A percentile compares a stretch with the other conserved stretches of the same genome.
Conservation (phyloP, 2,329 filamentous ascomycete species). For the Microdochium trichocladiopsis region DNA sequence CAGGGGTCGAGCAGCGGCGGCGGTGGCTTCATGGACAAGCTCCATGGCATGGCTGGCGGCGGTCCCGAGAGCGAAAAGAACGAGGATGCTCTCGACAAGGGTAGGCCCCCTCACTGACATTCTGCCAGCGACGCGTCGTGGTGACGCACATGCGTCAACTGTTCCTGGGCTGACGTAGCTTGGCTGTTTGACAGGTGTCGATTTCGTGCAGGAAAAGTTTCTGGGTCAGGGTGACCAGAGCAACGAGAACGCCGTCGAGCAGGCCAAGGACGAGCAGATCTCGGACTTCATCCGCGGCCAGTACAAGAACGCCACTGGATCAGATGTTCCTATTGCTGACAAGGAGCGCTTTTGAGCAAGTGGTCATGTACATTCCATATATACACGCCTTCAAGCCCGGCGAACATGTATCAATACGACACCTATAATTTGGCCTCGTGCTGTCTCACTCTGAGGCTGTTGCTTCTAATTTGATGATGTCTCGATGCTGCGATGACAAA, state of each 20-base stretch:
- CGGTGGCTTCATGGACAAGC: constrained; percentile 58
- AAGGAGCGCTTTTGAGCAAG: constrained; percentile 41
- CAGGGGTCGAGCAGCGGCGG: constrained; percentile 33
- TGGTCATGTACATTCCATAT: no score
- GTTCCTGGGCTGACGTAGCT: constrained; percentile 2
- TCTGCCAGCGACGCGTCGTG: not conserved
- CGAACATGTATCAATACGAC: no score
- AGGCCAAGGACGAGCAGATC: constrained; percentile 78
- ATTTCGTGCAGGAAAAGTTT: constrained; percentile 71
- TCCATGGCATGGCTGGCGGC: constrained; percentile 67
- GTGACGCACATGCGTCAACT: not conserved
- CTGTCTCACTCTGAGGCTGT: no score
- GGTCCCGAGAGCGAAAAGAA: constrained; percentile 72
- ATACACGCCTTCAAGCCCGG: no score
- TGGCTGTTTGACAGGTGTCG: constrained; percentile 51
- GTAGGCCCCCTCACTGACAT: constrained; percentile 28
- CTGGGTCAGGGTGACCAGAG: constrained; percentile 63
- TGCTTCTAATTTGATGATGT: no score
- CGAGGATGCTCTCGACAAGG: constrained; percentile 77
- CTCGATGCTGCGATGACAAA: no score
- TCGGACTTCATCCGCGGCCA: constrained; percentile 62
- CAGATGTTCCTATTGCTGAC: constrained; percentile 63
- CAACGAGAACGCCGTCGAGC: constrained; percentile 68
- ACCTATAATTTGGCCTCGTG: no score
- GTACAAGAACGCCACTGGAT: constrained; percentile 65